phyloP scores from a whole-genome alignment of 148 eudicot species.

The Silene latifolia region DNA sequence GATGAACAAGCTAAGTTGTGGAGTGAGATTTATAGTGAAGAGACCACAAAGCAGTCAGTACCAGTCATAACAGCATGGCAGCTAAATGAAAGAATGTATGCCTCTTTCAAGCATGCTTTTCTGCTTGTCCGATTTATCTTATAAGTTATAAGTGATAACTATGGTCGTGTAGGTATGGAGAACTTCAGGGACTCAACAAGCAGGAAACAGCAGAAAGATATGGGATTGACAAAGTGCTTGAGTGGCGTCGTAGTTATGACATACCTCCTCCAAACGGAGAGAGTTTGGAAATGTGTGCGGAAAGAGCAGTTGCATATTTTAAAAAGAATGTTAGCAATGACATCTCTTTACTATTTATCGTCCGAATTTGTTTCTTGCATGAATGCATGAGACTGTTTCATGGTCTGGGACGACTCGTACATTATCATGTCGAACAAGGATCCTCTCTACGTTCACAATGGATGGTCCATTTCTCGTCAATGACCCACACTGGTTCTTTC shows the following conservation, averaged over 20 bases:
- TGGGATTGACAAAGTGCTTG: slow-evolving; percentile 91
- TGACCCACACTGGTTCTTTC: too few species aligned
- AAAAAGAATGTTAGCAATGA: slow-evolving; percentile 52
- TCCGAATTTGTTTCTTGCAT: neutral
- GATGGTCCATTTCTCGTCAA: too few species aligned
- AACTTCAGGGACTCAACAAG: slow-evolving; percentile 94
- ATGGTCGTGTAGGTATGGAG: slow-evolving; percentile 75
- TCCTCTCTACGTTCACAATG: too few species aligned
- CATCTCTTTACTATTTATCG: neutral
- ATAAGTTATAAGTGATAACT: neutral
- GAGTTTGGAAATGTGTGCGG: slow-evolving; percentile 95
- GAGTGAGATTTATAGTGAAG: slow-evolving; percentile 89
- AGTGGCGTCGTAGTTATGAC: slow-evolving; percentile 98
- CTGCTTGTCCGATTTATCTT: neutral
- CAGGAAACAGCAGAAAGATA: slow-evolving; percentile 94
- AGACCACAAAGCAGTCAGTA: slow-evolving; percentile 75
- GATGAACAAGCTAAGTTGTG: slow-evolving; percentile 76
- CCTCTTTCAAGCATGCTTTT: slow-evolving; percentile 3
- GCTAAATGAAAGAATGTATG: slow-evolving; percentile 92
- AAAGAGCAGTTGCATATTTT: slow-evolving; percentile 97
- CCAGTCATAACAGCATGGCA: slow-evolving; percentile 97
- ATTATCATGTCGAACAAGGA: neutral
- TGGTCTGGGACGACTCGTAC: neutral
- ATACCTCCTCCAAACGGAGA: slow-evolving; percentile 98
- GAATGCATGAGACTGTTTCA: neutral